Percentiles rank a stretch among this genome's conserved stretches.
Conservation (phyloP, 306 rosid species). For the Pyrus pyrifolia region DNA sequence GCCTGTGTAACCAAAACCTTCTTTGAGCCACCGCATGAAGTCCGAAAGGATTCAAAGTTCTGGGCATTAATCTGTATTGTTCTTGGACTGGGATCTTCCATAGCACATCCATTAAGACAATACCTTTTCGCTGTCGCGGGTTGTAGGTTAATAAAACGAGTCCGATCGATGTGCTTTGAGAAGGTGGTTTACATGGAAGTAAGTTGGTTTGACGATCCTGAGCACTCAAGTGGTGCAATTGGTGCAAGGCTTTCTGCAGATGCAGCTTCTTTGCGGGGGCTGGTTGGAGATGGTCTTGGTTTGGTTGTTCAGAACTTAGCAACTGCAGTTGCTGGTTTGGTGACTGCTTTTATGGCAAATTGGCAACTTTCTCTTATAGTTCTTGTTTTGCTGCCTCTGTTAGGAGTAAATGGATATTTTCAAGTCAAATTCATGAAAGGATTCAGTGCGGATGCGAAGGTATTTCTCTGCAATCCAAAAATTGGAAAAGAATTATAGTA, state of each 20-base stretch:
- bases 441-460: constrained; percentile 65
- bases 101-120: constrained; percentile 35
- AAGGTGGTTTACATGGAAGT: constrained; percentile 71
- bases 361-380: constrained; percentile 64
- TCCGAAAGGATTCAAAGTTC: constrained; percentile 46
- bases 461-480: constrained; percentile 13
- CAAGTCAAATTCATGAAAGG: constrained; percentile 58
- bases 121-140: constrained; percentile 70
- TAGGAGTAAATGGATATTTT: constrained; percentile 36
- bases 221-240: constrained; percentile 70
- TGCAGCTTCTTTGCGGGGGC: constrained; percentile 54
- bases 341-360: constrained; percentile 55
- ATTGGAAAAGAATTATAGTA: background rate
- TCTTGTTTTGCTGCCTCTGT: constrained; percentile 52
- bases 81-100: constrained; percentile 31
- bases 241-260: constrained; percentile 77
- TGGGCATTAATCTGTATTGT: constrained; percentile 54
- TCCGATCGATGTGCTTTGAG: constrained; percentile 58
- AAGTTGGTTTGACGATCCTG: constrained; percentile 64
- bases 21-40: constrained; percentile 51
- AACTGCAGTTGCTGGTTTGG: constrained; percentile 43
- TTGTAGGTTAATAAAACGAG: constrained; percentile 50
- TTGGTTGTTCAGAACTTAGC: constrained; percentile 49
- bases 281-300: constrained; percentile 71
- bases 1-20: constrained; percentile 45